Conservation (phyloP, 2,329 filamentous ascomycete species). For the Talaromyces marneffei region DNA sequence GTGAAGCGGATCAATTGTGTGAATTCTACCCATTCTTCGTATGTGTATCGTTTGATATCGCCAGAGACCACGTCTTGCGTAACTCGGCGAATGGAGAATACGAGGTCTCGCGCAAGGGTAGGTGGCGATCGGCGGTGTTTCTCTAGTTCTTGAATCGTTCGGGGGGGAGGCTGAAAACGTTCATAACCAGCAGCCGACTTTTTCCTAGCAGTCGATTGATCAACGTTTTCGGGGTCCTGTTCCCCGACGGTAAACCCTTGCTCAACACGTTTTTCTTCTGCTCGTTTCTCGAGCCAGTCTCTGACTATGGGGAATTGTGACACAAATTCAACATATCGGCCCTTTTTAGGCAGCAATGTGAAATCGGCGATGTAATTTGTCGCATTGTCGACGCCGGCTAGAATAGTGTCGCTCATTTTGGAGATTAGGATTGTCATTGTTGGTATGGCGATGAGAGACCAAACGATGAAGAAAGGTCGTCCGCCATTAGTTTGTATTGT, state of each 20-base stretch:
- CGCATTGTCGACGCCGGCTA: slow-evolving; percentile 58
- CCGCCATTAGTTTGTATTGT: slow-evolving; percentile 71
- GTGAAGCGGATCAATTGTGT: slow-evolving; percentile 65
- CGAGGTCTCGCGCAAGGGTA: slow-evolving; percentile 56
- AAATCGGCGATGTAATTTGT: slow-evolving; percentile 59
- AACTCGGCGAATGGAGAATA: slow-evolving; percentile 63
- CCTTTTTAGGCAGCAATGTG: slow-evolving; percentile 59
- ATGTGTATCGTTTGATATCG: slow-evolving; percentile 62
- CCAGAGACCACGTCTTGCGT: slow-evolving; percentile 56
- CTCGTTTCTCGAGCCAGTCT: slow-evolving; percentile 33
- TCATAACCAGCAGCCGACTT: slow-evolving; percentile 9
- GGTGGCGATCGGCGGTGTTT: slow-evolving; percentile 48
- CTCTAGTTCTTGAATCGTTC: slow-evolving; percentile 43
- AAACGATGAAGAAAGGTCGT: slow-evolving; percentile 86
- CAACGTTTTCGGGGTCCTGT: slow-evolving; percentile 10
- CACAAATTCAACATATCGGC: slow-evolving; percentile 50
- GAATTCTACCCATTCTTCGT: slow-evolving; percentile 83
- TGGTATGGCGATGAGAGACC: slow-evolving; percentile 78
- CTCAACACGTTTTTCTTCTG: slow-evolving; percentile 42
- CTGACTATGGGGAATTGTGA: slow-evolving; percentile 40
- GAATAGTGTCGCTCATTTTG: slow-evolving; percentile 77
- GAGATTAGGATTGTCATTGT: slow-evolving; percentile 83
- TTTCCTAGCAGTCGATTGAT: not conserved
- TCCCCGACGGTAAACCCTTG: slow-evolving; percentile 41
- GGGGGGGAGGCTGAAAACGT: slow-evolving; percentile 15